Percentiles rank a stretch among this genome's conserved stretches.
These are phyloP conservation scores for Steccherinum ochraceum DNA, from an alignment of 768 basidiomycete genomes.

Conservation along the genomic window DNA sequence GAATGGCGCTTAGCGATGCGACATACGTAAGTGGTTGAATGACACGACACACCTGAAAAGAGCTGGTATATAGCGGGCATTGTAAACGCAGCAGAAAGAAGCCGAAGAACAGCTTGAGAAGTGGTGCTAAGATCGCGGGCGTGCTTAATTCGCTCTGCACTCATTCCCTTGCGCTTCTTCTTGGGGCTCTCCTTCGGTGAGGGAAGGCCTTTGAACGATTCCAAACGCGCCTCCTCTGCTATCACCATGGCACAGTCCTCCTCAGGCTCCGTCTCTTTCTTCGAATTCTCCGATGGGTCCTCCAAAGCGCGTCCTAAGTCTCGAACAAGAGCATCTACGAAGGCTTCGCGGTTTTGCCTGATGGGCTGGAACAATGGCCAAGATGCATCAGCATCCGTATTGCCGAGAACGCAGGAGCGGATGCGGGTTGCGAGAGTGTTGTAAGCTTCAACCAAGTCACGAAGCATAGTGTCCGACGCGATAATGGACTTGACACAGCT, in stretches of 20 bases:
- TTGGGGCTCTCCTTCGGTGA: constrained; percentile 67
- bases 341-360: constrained; percentile 40
- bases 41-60: constrained; percentile 49
- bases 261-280: constrained; percentile 1
- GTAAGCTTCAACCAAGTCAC: constrained; percentile 69
- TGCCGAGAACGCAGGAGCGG: constrained; percentile 34
- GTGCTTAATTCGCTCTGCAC: constrained; percentile 70
- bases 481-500: constrained; percentile 58
- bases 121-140: constrained; percentile 76
- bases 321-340: constrained; percentile 57
- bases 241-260: constrained; percentile 3
- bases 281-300: constrained; percentile 36
- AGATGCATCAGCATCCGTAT: constrained; percentile 49
- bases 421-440: constrained; percentile 63
- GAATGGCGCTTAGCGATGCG: constrained; percentile 2
- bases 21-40: constrained; percentile 6
- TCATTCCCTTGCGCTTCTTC: constrained; percentile 65
- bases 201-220: constrained; percentile 33
- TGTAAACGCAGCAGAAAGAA: constrained; percentile 56
- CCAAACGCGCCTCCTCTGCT: constrained; percentile 6
- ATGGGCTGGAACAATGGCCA: constrained; percentile 73
- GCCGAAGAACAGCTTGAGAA: constrained; percentile 61
- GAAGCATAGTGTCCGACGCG: constrained; percentile 37
- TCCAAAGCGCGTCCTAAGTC: constrained; percentile 62
- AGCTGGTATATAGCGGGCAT: constrained; percentile 50